A percentile compares a stretch with the other conserved stretches of the same genome.
phyloP scores from a whole-genome alignment of 768 basidiomycete species.

The Hericium alpestre region DNA sequence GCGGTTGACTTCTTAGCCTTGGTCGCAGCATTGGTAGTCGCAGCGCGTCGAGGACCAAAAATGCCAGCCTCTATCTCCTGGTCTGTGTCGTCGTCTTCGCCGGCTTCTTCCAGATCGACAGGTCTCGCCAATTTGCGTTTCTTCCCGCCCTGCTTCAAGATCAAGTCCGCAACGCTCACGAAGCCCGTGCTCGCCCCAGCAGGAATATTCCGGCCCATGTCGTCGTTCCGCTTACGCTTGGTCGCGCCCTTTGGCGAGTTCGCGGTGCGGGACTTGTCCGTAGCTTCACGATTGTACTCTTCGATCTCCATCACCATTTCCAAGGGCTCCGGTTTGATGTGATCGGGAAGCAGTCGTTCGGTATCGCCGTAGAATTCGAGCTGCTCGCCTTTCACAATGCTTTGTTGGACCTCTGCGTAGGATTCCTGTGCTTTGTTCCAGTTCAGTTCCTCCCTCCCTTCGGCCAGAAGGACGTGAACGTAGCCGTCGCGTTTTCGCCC shows the following conservation, averaged over 20 bases:
- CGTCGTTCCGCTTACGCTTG: constrained; percentile 66
- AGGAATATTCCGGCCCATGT: constrained; percentile 62
- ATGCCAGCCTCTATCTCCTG: constrained; percentile 54
- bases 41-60: constrained; percentile 37
- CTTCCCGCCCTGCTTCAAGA: constrained; percentile 39
- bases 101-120: constrained; percentile 36
- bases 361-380: constrained; percentile 93
- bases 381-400: constrained; percentile 75
- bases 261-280: constrained; percentile 25
- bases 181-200: constrained; percentile 62
- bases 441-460: constrained; percentile 83
- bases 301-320: constrained; percentile 80
- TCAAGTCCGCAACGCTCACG: constrained; percentile 52
- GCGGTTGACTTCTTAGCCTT: constrained; percentile 20
- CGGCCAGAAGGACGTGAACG: constrained; percentile 86
- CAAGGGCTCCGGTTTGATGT: constrained; percentile 64
- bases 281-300: constrained; percentile 46
- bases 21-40: constrained; percentile 31
- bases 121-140: constrained; percentile 28
- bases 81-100: constrained; percentile 60
- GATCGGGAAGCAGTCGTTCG: constrained; percentile 69
- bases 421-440: constrained; percentile 79
- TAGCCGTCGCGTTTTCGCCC: constrained; percentile 84
- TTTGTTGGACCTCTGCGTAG: constrained; percentile 81
- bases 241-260: constrained; percentile 25